phyloP scores from a whole-genome alignment of 441 rosid species.

The Populus hybrid region DNA sequence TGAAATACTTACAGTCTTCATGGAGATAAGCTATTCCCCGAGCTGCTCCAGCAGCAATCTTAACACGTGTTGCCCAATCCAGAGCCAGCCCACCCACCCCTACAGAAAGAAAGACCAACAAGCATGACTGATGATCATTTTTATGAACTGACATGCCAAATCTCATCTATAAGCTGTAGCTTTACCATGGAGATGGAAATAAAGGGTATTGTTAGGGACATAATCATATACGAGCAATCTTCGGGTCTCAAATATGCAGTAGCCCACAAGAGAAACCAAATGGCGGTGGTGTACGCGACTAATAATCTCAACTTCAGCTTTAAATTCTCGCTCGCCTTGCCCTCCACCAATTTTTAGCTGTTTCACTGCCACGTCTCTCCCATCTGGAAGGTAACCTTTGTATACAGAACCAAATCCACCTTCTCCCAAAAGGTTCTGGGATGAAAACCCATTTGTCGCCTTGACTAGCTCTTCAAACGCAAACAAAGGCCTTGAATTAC shows the following conservation, averaged over 20 bases:
- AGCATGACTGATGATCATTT: background rate
- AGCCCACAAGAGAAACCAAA: conserved; percentile 90
- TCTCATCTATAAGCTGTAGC: conserved; percentile 11
- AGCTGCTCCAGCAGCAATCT: conserved; percentile 88
- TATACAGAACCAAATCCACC: conserved; percentile 92
- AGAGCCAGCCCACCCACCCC: conserved; percentile 59
- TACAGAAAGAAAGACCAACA: conserved; percentile 27
- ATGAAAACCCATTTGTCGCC: conserved; percentile 76
- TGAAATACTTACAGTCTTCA: conserved; percentile 77
- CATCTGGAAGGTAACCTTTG: conserved; percentile 74
- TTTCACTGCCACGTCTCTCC: conserved; percentile 80
- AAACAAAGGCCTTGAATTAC: conserved; percentile 62
- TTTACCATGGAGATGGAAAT: conserved; percentile 91
- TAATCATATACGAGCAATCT: conserved; percentile 83
- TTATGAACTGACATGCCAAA: conserved; percentile 14
- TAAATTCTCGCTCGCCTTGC: conserved; percentile 95
- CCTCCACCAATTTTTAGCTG: conserved; percentile 77
- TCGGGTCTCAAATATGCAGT: conserved; percentile 65
- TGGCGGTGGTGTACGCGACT: conserved; percentile 90
- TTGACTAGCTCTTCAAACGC: conserved; percentile 65
- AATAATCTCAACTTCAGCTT: conserved; percentile 90
- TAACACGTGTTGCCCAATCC: conserved; percentile 76
- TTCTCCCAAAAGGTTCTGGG: conserved; percentile 75
- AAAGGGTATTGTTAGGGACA: conserved; percentile 77
- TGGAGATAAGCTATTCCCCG: conserved; percentile 96